A percentile compares a stretch with the other conserved stretches of the same genome.
phyloP scores from a whole-genome alignment of 495 filamentous ascomycete genomes.

The Aspergillus biplanus region DNA sequence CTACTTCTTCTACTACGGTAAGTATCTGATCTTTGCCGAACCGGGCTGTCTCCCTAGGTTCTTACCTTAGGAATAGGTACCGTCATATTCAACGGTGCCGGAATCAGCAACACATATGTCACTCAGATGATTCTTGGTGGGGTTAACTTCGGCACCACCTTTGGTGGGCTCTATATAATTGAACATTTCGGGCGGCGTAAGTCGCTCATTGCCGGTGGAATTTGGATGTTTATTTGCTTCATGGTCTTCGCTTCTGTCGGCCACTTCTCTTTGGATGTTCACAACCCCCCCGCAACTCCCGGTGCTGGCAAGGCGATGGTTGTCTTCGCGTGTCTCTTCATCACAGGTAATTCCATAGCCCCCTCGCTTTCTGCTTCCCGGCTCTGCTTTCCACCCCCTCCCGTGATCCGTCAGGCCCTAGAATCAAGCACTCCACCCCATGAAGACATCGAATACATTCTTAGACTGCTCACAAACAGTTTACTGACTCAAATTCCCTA shows the following conservation, averaged over 20 bases:
- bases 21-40: background rate
- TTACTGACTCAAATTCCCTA: conserved; percentile 11
- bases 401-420: background rate
- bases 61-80: conserved; percentile 43
- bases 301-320: conserved; percentile 57
- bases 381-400: background rate
- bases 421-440: background rate
- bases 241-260: conserved; percentile 70
- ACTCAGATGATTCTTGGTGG: conserved; percentile 74
- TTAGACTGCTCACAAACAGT: background rate
- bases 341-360: conserved; percentile 1
- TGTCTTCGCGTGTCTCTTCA: conserved; percentile 22
- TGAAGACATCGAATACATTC: background rate
- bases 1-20: conserved; percentile 76
- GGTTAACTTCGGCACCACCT: conserved; percentile 73
- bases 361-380: background rate
- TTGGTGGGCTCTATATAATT: conserved; percentile 70
- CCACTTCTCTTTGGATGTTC: conserved; percentile 65
- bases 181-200: conserved; percentile 69
- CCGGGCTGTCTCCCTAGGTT: background rate
- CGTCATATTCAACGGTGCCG: conserved; percentile 68
- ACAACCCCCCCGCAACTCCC: conserved; percentile 12
- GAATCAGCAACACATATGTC: conserved; percentile 66
- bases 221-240: conserved; percentile 73
- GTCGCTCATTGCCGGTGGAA: conserved; percentile 64